phyloP scores from a whole-genome alignment of 306 rosid genomes.

The Lablab purpureus region DNA sequence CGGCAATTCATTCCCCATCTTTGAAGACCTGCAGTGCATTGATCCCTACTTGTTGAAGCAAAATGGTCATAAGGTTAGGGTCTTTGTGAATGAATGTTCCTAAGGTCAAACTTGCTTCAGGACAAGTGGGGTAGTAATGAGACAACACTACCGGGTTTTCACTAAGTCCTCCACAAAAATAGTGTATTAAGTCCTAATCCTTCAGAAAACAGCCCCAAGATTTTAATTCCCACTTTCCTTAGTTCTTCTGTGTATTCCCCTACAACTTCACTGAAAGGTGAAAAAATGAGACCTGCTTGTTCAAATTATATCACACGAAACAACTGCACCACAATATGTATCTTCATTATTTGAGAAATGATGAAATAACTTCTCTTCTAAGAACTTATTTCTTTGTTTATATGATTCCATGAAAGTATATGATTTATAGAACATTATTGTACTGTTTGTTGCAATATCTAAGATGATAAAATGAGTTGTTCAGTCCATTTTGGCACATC shows the following conservation, averaged over 20 bases:
- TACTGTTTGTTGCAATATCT: not conserved
- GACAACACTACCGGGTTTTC: slow-evolving; percentile 51
- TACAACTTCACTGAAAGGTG: slow-evolving; percentile 60
- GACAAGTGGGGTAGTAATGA: slow-evolving; percentile 82
- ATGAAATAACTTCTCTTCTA: too few relatives aligned
- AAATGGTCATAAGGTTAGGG: slow-evolving; percentile 66
- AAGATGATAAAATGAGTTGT: too few relatives aligned
- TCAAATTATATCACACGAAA: too few relatives aligned
- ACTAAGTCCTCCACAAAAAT: slow-evolving; percentile 53
- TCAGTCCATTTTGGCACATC: too few relatives aligned
- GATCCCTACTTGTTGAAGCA: slow-evolving; percentile 57
- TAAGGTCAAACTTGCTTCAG: slow-evolving; percentile 71
- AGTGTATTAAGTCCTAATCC: slow-evolving; percentile 61
- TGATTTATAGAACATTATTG: not conserved
- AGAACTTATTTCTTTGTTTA: too few relatives aligned
- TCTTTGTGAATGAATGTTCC: slow-evolving; percentile 70
- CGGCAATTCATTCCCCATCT: slow-evolving; percentile 57
- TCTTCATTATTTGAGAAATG: too few relatives aligned
- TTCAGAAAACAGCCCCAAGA: slow-evolving; percentile 65
- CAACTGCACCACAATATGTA: too few relatives aligned
- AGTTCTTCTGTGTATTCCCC: slow-evolving; percentile 52
- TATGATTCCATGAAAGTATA: too few relatives aligned
- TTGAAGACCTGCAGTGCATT: slow-evolving; percentile 69
- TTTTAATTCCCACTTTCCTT: slow-evolving; percentile 47
- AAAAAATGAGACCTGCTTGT: not conserved